Base-by-base conservation (phyloP, 139 green algal genomes). In the Yamagishiella unicocca region DNA sequence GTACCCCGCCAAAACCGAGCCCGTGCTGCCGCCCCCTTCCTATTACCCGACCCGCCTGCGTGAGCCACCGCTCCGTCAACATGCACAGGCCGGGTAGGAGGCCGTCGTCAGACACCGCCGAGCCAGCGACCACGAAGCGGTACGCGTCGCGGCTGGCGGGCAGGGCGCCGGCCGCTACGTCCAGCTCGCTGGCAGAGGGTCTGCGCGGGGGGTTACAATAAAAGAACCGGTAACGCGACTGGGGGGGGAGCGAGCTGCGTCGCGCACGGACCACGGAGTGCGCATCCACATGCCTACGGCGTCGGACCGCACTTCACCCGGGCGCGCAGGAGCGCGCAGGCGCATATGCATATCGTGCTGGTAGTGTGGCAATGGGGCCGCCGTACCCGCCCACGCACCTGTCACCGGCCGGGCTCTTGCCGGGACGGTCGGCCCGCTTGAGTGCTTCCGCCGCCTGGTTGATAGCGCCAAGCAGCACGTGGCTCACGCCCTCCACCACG, bases 11-110 rank as follows among this genome's bases (percentile, higher is more conserved):
- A 58, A 58, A 17, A 12, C 50, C 12, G 50, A 72, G n/a, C 27
- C n/a, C 35, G n/a, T n/a, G n/a, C n/a, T n/a, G n/a, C n/a, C n/a
- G n/a, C n/a, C n/a, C n/a, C n/a, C n/a, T n/a, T n/a, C n/a, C n/a
- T n/a, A n/a, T 53, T 37, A 8, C 9, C 9, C 10, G 0, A 38
- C 72, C 1, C 53, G 92, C 92, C 88, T 89, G 78, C 10, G 62
- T 33, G 4, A 95, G 87, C 93, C 93, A 95, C 6, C 76, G 40
- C 82, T 95, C 85, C 24, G 91, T 92, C 54, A 95, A 93, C 17
- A 91, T 29, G 71, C 89, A 94, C 33, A 96, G 74, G 35, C 94
- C 94, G 2, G 93, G 91, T 50, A 95, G 90, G 50, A 94, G 77
- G 42, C 93, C 93, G 31, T 89, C 79, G 22, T 94, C 90, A 1